Percentiles rank a stretch among this genome's conserved stretches.
Conservation (phyloP, 352 stramenopile species). For the Phytopythium cucurbitacearum region DNA sequence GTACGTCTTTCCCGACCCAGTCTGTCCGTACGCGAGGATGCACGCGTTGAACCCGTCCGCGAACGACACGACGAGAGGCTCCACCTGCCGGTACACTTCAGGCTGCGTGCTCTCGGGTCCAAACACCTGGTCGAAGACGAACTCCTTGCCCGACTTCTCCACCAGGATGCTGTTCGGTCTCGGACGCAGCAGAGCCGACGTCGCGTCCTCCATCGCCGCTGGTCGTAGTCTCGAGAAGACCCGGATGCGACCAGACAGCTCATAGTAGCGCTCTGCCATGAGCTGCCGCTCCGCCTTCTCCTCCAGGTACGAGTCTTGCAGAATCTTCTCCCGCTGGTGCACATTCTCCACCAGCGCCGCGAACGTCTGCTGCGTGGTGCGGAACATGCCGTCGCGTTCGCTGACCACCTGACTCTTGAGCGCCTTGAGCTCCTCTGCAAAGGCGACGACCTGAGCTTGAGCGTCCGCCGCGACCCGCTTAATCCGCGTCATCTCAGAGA, state of each 20-base stretch:
- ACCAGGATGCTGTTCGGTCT: conserved; percentile 88
- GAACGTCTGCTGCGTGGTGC: conserved; percentile 38
- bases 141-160: conserved; percentile 89
- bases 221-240: conserved; percentile 91
- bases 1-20: conserved; percentile 94
- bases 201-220: neutral
- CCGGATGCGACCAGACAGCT: conserved; percentile 91
- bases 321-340: conserved; percentile 38
- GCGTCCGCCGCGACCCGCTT: conserved; percentile 28
- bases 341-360: conserved; percentile 38
- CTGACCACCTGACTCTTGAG: conserved; percentile 38
- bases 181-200: conserved; percentile 64
- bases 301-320: conserved; percentile 62
- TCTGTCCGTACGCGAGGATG: conserved; percentile 99
- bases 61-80: conserved; percentile 94
- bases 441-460: conserved; percentile 20
- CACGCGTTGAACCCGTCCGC: conserved; percentile 98
- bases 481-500: conserved; percentile 37
- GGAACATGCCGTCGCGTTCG: conserved; percentile 24
- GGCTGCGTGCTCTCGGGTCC: conserved; percentile 86
- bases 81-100: conserved; percentile 94
- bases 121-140: conserved; percentile 97
- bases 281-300: conserved; percentile 74
- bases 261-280: conserved; percentile 88
- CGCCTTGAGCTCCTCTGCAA: conserved; percentile 32